Conservation (phyloP, 2,329 filamentous ascomycete species). For the Scedosporium aurantiacum region DNA sequence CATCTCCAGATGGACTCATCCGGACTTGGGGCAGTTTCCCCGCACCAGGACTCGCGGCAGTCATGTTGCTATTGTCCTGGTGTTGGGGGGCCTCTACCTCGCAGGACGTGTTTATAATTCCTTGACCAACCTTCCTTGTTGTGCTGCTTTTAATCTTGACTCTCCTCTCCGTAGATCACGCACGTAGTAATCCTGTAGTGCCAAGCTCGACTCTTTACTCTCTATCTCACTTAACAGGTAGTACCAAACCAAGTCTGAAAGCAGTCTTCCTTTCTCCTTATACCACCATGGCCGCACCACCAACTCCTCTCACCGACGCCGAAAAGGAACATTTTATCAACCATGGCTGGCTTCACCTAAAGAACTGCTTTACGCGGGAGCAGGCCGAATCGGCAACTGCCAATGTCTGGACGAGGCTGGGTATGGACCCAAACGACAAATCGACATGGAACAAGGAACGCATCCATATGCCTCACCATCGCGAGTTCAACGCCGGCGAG, state of each 20-base stretch:
- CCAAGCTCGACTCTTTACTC: background rate
- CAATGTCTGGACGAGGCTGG: constrained; percentile 53
- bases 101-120: background rate
- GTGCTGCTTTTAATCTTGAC: background rate
- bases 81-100: background rate
- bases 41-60: background rate
- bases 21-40: background rate
- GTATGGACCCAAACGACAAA: constrained; percentile 52
- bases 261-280: background rate
- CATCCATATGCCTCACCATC: constrained; percentile 54
- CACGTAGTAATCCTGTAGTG: too few species aligned
- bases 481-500: constrained; percentile 36
- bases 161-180: background rate
- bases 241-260: background rate
- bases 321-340: constrained; percentile 29
- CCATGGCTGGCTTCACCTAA: constrained; percentile 25
- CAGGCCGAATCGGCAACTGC: constrained; percentile 22
- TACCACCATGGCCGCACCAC: background rate
- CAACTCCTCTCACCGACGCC: constrained; percentile 21
- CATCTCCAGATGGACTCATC: background rate
- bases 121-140: background rate
- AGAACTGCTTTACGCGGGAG: constrained; percentile 24
- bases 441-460: constrained; percentile 52
- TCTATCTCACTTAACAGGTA: background rate
- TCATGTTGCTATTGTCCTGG: background rate